Base-by-base conservation (phyloP, 352 stramenopile genomes). In the Achlya hypogyna region DNA sequence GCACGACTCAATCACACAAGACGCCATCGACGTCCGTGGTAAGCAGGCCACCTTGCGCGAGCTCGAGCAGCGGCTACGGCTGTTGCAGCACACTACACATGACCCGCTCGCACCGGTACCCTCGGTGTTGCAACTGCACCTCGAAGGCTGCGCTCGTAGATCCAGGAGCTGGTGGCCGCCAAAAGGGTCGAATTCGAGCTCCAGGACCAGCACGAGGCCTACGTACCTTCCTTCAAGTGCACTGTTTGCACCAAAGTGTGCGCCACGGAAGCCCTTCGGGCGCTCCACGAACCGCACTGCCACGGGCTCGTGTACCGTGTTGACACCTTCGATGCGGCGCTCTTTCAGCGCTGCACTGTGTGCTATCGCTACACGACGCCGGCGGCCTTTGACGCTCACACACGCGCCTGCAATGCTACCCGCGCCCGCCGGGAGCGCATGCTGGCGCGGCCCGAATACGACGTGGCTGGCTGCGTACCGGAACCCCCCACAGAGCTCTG, bases 401-500 rank as follows among this genome's bases (percentile, higher is more conserved):
- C 16, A 16, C 20, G 23, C 5, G 1, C 20, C 10, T 64, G 54
- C 27, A 23, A 49, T n/a, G 22, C n/a, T 25, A 28, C 28, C 34
- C 20, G 16, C 8, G 32, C 31, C 35, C 54, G 34, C n/a, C 9
- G 34, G 10, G 20, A 25, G 14, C 22, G 23, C 20, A 32, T 64
- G 23, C 31, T 23, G 27, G 14, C 32, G 18, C 45, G 23, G 18
- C 23, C n/a, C 34, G 35, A 28, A 2, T 64, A 64, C 35, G 35
- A 22, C 14, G 32, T 68, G 1, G 53, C 27, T 9, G 28, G 29
- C 10, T 51, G 53, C 20, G 16, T 43, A 22, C 67, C 67, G 1
- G 16, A 65, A 14, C 51, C 67, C 9, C 67, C 67, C 10, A 54
- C 56, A 9, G 16, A 56, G 6, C 54, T 72, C 4, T 42, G 42